These are phyloP conservation scores for Ilex aquifolium DNA, from an alignment of 257 asterid genomes.

Conservation along the genomic window DNA sequence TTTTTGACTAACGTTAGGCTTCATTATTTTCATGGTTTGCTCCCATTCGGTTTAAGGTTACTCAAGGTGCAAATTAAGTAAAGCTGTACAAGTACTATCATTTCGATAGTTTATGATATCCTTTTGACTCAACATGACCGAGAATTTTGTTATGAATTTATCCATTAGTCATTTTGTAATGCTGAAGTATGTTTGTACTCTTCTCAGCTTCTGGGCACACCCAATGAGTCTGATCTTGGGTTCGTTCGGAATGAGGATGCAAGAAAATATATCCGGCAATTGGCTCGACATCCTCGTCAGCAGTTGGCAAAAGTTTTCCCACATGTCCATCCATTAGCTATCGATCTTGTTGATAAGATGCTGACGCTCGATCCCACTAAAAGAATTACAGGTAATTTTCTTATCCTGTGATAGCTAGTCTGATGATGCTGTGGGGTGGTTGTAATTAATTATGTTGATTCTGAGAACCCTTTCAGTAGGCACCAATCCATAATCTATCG, in stretches of 20 bases:
- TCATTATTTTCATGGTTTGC: no score
- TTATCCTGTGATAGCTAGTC: background rate
- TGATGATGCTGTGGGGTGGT: background rate
- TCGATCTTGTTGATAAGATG: slow-evolving; percentile 90
- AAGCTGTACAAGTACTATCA: no score
- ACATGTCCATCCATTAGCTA: slow-evolving; percentile 77
- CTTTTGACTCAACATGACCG: no score
- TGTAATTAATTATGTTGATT: background rate
- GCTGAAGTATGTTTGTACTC: background rate
- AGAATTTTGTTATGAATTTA: no score
- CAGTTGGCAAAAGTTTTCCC: slow-evolving; percentile 62
- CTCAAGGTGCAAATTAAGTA: no score
- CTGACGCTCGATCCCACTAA: slow-evolving; percentile 68
- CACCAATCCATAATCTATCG: no score
- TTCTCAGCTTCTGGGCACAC: slow-evolving; percentile 86
- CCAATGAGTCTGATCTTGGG: slow-evolving; percentile 71
- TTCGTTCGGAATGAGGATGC: slow-evolving; percentile 75
- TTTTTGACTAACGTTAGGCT: no score
- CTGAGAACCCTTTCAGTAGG: no score
- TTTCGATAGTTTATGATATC: no score
- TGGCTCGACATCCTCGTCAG: slow-evolving; percentile 77
- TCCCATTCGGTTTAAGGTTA: no score
- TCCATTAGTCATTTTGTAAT: background rate
- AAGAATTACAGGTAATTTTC: slow-evolving; percentile 72
- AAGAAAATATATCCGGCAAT: slow-evolving; percentile 73